Base-by-base conservation (phyloP, 1,139 yeast genomes). In the Pichia cactophila region DNA sequence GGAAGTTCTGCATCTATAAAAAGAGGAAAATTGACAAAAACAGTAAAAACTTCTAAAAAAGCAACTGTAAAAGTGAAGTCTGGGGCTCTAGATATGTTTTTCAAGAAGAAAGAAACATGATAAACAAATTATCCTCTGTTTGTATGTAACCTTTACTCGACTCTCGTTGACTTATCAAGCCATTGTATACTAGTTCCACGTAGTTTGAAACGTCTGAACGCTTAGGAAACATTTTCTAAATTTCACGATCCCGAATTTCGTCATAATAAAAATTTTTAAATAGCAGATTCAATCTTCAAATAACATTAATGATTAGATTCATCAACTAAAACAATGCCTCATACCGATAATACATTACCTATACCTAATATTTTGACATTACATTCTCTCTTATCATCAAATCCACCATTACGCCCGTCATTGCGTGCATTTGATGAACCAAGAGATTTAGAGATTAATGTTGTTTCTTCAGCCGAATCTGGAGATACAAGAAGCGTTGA, bases 81-180 rank as follows among this genome's bases (percentile, higher is more conserved):
- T 56, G 87, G 87, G 2, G 84, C 85, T 1, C 67, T 81, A 35
- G 87, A 81, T 60, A 75, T 78, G 45, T 81, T 81, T 56, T 81
- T 81, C 65, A 51, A 49, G 38, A 46, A 47, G 16, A 51, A 49
- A 26, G 48, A 44, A 14, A 35, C 37, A 14, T n/a, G n/a, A 8
- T 26, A 2, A 26, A 23, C 5, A 8, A 10, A 3, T 31, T 12
- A 31, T 31, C 12, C 11, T 9, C 11, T 28, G 11, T 28, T 31
- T 31, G 33, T 31, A 31, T 11, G 35, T 31, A 31, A 31, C n/a
- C 35, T 31, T 31, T 31, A 31, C 35, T 31, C 3, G n/a, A 31
- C 7, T 31, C 12, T 1, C 11, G 12, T 11, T 28, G 31, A 28
- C 11, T 11, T 28, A 23, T 23, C 23, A 23, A 5, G 23, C 1